These are phyloP conservation scores for Solanum clarkiae DNA, from an alignment of 257 asterid species.

Conservation along the genomic window DNA sequence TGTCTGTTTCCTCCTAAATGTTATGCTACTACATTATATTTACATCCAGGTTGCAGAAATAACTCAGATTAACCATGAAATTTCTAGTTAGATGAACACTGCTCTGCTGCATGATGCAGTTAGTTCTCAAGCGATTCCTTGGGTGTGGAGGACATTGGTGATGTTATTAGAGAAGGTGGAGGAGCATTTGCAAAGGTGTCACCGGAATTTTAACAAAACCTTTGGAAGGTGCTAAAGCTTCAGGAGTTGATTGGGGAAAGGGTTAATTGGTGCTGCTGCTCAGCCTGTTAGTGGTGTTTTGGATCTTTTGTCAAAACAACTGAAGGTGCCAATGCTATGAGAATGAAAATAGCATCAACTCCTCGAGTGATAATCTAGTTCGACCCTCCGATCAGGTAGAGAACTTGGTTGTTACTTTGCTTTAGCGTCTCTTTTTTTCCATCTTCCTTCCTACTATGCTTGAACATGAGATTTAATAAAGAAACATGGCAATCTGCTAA, in stretches of 20 bases:
- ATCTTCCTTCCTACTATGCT: neutral
- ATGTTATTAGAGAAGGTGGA: constrained; percentile 95
- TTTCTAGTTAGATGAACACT: too few species aligned
- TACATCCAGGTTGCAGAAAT: neutral
- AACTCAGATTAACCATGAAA: too few species aligned
- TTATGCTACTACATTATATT: neutral
- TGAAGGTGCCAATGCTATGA: constrained; percentile 98
- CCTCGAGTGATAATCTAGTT: constrained; percentile 94
- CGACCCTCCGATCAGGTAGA: constrained; percentile 92
- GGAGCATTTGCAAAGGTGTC: constrained; percentile 98
- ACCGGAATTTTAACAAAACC: constrained; percentile 98
- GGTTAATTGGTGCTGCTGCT: constrained; percentile 95
- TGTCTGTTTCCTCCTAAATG: neutral
- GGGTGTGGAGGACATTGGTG: constrained; percentile 97
- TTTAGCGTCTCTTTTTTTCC: neutral
- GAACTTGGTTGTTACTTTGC: neutral
- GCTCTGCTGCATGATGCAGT: too few species aligned
- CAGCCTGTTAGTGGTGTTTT: constrained; percentile 98
- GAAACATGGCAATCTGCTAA: neutral
- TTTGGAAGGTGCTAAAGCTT: constrained; percentile 98
- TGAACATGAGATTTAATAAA: neutral
- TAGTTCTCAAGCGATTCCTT: too few species aligned
- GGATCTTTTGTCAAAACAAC: constrained; percentile 94
- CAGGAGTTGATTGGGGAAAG: constrained; percentile 99
- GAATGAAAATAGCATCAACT: constrained; percentile 94